Percentiles rank a stretch among this genome's conserved stretches.
Conservation (phyloP, 164 flowering plant species). For the Vitis labrusca region DNA sequence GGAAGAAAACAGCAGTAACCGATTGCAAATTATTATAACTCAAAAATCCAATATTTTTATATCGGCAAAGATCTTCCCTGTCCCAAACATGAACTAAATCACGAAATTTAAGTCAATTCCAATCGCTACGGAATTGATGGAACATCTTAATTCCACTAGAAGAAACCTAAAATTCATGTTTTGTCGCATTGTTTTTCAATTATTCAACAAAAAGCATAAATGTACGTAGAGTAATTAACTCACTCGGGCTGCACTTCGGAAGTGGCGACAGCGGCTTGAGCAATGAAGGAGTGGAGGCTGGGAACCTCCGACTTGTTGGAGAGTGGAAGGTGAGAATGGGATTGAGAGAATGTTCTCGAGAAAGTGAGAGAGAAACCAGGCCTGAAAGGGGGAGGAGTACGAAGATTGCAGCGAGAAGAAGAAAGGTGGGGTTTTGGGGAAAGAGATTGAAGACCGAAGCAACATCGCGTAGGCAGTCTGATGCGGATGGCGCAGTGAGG, state of each 20-base stretch:
- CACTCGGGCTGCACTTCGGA: slow-evolving; percentile 26
- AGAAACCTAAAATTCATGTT: neutral
- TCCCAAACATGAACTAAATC: too few relatives aligned
- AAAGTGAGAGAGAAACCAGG: slow-evolving; percentile 16
- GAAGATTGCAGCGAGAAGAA: slow-evolving; percentile 3
- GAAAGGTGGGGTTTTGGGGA: slow-evolving; percentile 12
- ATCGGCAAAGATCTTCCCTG: too few relatives aligned
- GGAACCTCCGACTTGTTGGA: slow-evolving; percentile 19
- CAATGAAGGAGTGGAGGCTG: slow-evolving; percentile 35
- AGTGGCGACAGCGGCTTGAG: slow-evolving; percentile 32
- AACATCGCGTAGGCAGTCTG: slow-evolving; percentile 26
- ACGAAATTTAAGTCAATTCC: too few relatives aligned
- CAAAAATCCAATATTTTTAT: too few relatives aligned
- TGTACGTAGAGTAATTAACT: slow-evolving; percentile 10
- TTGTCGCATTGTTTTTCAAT: too few relatives aligned
- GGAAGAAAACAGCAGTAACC: too few relatives aligned
- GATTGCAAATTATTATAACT: too few relatives aligned
- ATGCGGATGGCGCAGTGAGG: slow-evolving; percentile 30
- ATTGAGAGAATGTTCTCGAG: slow-evolving; percentile 26
- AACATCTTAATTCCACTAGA: neutral
- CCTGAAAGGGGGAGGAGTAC: slow-evolving; percentile 7
- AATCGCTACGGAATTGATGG: too few relatives aligned
- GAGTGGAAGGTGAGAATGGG: slow-evolving; percentile 7
- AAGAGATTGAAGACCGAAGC: slow-evolving; percentile 23
- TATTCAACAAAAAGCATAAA: neutral